Base-by-base conservation (phyloP, 129 eudicot species). In the Tagetes patula region DNA sequence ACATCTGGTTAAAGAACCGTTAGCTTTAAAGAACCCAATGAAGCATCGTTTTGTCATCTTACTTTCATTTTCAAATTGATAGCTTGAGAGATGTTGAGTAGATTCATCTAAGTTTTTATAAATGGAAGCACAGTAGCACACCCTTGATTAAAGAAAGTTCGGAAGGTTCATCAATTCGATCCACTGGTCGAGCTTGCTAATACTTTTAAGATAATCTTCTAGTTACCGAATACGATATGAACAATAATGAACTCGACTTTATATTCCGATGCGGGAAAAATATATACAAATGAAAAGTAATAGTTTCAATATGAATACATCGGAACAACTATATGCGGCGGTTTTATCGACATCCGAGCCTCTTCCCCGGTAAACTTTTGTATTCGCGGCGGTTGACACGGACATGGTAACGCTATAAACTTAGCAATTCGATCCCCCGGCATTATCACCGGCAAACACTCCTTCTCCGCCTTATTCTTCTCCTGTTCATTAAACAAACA, bases 401-500 rank as follows among this genome's bases (percentile, higher is more conserved):
- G 95, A 74, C 94, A 94, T 45, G 99, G 99, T 83, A 94, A 45
- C 34, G 99, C 99, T 75, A 94, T 94, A 75, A 94, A 94, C 79
- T 77, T 94, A 0, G 94, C 88, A 10, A 90, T 73, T 3, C 83
- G 80, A 72, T 94, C 97, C 60, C 99, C 98, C 0, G 96, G 91
- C 96, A 93, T 90, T 79, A 93, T 75, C 30, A 88, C 97, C 69
- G 95, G 88, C 78, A 87, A 79, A 74, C 95, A 84, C 63, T 86
- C 71, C 2, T 50, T 84, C 73, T 85, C 74, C 1, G 59, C 45
- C 53, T 81, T 67, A 70, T 82, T 82, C 41, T 47, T 38, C 46
- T 72, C 78, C 94, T 87, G 81, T 67, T 75, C 14, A 49, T 20
- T 11, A 53, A 50, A 70, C 31, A 12, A 47, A 45, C 9, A 0